Evolutionary conservation across 2,329 filamentous ascomycete species (phyloP), one percentile per base, ranked within the genome.

Genomic region (Triangularia verruculosa): DNA sequence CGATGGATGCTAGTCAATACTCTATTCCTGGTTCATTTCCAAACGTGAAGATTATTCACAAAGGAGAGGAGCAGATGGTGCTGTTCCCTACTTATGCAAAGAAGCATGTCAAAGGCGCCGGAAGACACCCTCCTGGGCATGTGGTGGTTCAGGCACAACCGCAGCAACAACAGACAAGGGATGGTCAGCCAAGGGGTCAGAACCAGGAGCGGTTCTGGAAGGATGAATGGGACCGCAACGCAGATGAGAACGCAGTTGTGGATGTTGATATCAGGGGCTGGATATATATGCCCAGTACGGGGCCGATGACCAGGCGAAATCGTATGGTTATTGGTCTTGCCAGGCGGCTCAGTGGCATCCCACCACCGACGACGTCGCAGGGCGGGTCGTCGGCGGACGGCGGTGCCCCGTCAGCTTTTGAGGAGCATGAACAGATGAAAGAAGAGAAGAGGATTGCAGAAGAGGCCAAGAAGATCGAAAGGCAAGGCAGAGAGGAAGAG

Each of bases 261-360:
- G 94, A 98, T 73, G 92, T 98, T 5, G 94, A 99, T 74, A 92
- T 99, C 24, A 85, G 94, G 69, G 95, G 95, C 13, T 99, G 96
- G 95, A 86, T 98, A 59, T 99, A 97, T 75, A 87, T 88, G 43
- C 94, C 94, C 17, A 91, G 94, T 71, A 84, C 83, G 68, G 93
- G 92, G 0, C 93, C 92, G 3, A 88, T 97, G 84, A 94, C 86
- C 25, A 85, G 93, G 69, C 92, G 92, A 72, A 96, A 97, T 72
- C 86, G 95, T 39, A 81, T 98, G 65, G 81, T 97, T 71, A 87
- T 99, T 61, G 92, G 93, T 0, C 81, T 98, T 24, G 94, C 94
- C 13, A 85, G 93, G 60, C 90, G 95, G 71, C 79, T 99, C 51
- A 96, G 93, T 70, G 95, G 95, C 0, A 87, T 99, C 34, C 89